A percentile compares a stretch with the other conserved stretches of the same genome.
Conservation (phyloP, 2,329 filamentous ascomycete genomes). For the Stagonosporopsis rhizophila region DNA sequence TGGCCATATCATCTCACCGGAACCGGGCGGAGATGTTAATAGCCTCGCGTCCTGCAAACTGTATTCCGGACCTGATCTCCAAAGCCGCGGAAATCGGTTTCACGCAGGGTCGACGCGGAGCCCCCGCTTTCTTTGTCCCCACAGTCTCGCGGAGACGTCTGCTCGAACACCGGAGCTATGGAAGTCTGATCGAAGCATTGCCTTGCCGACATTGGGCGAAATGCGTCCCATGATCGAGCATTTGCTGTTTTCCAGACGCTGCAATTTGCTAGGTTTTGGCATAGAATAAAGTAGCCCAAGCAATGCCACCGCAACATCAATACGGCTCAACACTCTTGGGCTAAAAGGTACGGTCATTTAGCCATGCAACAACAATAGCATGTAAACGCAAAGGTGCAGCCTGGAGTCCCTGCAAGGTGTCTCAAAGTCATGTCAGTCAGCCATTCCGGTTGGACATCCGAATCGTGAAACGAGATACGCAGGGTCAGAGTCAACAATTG, state of each 20-base stretch:
- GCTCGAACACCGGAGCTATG: conserved; percentile 5
- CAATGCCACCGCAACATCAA: conserved; percentile 23
- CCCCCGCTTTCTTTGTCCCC: conserved; percentile 21
- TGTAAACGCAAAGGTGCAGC: background rate
- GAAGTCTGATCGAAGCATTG: conserved; percentile 5
- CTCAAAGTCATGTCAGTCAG: background rate
- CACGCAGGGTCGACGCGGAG: conserved; percentile 33
- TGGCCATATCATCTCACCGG: background rate
- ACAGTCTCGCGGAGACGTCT: conserved; percentile 6
- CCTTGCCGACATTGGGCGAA: conserved; percentile 7
- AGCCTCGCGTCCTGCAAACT: conserved; percentile 6
- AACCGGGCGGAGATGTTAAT: background rate
- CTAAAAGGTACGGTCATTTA: conserved; percentile 7
- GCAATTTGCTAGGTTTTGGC: background rate
- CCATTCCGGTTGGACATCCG: background rate
- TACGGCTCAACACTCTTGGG: conserved; percentile 12
- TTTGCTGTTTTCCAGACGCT: background rate
- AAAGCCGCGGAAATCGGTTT: conserved; percentile 12
- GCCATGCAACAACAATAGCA: conserved; percentile 4
- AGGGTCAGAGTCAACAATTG: background rate
- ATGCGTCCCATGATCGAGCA: background rate
- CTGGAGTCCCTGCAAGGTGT: background rate
- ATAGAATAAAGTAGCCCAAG: conserved; percentile 11
- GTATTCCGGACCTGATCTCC: conserved; percentile 11
- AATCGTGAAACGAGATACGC: background rate